phyloP scores from a whole-genome alignment of 352 stramenopile species.

The Phytophthora vignae region DNA sequence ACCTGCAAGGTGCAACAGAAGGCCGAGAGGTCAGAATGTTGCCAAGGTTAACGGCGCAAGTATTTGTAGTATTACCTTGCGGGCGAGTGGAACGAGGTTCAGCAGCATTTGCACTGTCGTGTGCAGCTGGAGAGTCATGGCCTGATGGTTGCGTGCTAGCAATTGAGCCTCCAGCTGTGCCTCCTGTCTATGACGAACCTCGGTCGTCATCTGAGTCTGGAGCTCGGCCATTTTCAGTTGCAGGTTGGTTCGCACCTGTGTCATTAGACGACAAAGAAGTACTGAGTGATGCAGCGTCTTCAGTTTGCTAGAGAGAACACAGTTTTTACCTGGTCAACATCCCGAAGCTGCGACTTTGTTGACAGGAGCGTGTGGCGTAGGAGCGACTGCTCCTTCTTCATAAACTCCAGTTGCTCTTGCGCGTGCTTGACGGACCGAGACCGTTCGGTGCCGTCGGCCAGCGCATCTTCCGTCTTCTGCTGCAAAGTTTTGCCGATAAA shows the following conservation, averaged over 20 bases:
- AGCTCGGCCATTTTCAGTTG: conserved; percentile 43
- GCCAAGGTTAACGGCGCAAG: background rate
- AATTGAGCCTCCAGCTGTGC: conserved; percentile 63
- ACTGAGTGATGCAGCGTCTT: background rate
- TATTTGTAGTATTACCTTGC: conserved; percentile 38
- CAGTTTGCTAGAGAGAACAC: background rate
- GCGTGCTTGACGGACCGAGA: conserved; percentile 53
- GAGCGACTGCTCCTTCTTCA: conserved; percentile 64
- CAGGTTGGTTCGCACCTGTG: conserved; percentile 33
- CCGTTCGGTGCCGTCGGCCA: conserved; percentile 41
- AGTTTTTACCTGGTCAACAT: conserved; percentile 50
- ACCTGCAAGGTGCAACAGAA: conserved; percentile 41
- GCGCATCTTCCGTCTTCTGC: conserved; percentile 32
- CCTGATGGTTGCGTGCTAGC: conserved; percentile 71
- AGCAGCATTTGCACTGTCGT: conserved; percentile 80
- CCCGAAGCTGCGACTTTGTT: conserved; percentile 57
- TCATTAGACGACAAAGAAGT: background rate
- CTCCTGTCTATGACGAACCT: conserved; percentile 59
- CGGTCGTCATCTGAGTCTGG: conserved; percentile 40
- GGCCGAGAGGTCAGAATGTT: background rate
- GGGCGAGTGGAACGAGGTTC: conserved; percentile 69
- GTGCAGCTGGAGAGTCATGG: conserved; percentile 76
- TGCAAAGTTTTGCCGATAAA: conserved; percentile 36
- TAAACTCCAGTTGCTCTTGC: conserved; percentile 71
- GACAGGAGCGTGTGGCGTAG: conserved; percentile 53